Evolutionary conservation across 495 filamentous ascomycete species (phyloP), one percentile per base, ranked within the genome.

Genomic region (Tetracladium setigerum): DNA sequence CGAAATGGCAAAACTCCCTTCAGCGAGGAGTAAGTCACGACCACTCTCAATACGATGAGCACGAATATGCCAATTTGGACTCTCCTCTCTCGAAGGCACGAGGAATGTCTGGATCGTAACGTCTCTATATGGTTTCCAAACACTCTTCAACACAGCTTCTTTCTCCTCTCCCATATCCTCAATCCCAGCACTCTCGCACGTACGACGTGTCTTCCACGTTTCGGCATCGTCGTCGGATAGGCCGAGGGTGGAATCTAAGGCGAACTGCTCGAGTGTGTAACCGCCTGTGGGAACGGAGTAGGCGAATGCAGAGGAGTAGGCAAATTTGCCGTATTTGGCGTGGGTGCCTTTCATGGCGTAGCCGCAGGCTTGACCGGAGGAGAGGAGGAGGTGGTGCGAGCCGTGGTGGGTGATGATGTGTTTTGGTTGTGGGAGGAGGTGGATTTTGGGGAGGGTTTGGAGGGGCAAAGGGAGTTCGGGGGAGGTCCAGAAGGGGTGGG

Each of bases 251-350:
- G 75, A 82, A 50, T 87, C 86, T 1, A 84, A 76, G 0, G 83
- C 83, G 56, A 80, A 83, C 54, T 87, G 84, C 57, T 87, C 83
- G 0, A 90, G 72, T 10, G 79, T 77, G 66, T 84, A 85, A n/a
- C 75, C 69, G 1, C 86, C 86, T 0, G 83, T 85, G 0, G 84
- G 82, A 12, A 88, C 84, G 3, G 79, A 84, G 62, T 88, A 90
- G 14, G 74, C 84, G 62, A 86, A 89, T 0, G 81, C 73, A 41
- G 78, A 78, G 41, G 76, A 81, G 61, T 90, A 89, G 6, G 84
- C 83, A 60, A 88, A 89, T 50, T 78, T 74, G 15, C 86, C 86
- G 63, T 90, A 90, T 56, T 89, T 89, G 47, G 85, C 82, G 58
- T 88, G 84, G 2, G 83, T 86, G 17, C 81, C 84, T 60, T 81